phyloP scores from a whole-genome alignment of 148 eudicot genomes.

The Rhododendron kiyosumense region DNA sequence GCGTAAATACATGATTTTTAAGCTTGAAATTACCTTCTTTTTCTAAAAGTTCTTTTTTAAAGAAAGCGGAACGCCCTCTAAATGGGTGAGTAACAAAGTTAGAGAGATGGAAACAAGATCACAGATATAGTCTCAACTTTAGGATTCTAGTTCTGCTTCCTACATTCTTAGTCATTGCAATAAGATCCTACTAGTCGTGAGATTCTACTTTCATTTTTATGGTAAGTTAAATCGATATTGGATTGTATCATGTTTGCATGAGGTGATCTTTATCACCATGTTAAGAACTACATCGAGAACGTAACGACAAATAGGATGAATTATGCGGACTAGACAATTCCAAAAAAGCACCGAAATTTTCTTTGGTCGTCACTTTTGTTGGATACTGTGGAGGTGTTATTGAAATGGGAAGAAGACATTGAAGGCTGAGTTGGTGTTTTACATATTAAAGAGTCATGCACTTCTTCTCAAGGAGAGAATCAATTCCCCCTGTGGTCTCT shows the following conservation, averaged over 20 bases:
- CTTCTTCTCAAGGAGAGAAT: no score
- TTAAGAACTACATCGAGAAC: no score
- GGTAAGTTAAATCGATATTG: neutral
- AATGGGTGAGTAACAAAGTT: neutral
- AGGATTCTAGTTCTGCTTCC: neutral
- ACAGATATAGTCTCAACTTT: neutral
- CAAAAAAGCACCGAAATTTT: neutral
- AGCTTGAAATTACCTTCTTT: no score
- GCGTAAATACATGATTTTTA: no score
- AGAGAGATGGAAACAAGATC: neutral
- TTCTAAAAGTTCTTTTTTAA: no score
- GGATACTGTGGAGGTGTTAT: neutral
- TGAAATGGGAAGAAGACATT: neutral
- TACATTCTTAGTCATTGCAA: neutral
- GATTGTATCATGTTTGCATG: no score
- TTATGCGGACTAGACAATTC: neutral
- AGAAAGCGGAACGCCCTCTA: no score
- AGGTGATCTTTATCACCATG: neutral
- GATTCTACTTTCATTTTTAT: neutral
- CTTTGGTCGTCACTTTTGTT: neutral
- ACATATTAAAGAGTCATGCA: no score
- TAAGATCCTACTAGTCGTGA: neutral
- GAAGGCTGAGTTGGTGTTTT: neutral
- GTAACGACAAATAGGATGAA: neutral
- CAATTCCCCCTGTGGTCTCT: neutral